Base-by-base conservation (phyloP, 306 rosid species). In the Coriaria nepalensis region DNA sequence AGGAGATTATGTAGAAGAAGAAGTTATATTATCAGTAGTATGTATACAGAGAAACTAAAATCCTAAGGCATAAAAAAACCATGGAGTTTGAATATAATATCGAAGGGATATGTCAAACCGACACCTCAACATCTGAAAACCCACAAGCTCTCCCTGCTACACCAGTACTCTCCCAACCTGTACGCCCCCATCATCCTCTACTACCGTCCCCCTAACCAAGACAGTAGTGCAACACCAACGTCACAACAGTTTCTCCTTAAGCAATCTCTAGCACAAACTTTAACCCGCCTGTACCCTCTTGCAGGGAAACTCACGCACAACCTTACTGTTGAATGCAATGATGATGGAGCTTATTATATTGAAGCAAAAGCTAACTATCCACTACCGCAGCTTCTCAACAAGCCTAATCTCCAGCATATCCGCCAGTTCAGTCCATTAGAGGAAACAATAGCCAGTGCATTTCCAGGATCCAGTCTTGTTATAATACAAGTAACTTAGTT, bases 251-350 rank as follows among this genome's bases (percentile, higher is more conserved):
- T 2, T 35, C 54, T 53, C 11, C 74, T 80, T 0, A 72, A 58
- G 47, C 38, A 64, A 36, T 79, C 90, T 4, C 35, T 79, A 15
- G 57, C 82, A 0, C 32, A 74, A 39, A 62, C 80, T 39, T 55
- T 79, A 32, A 56, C 74, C 20, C 57, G 13, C 0, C 64, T 71
- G 48, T 77, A 67, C 62, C 82, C 80, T 0, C 58, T 79, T 0
- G 78, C 85, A 8, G 86, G 94, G 20, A 65, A 40, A 12, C 37
- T 68, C 12, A 69, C 46, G 68, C 66, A 65, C 11, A 68, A 65
- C 5, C 2, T 38, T 0, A 40, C 13, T 6, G 40, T 63, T n/a
- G 51, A 55, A 0, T 55, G 62, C 41, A 54, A 55, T 35, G 62
- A 63, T 13, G 62, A 55, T 2, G 68, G 68, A 7, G 68, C 50